phyloP scores from a whole-genome alignment of 2,329 filamentous ascomycete species.

The Intubia oerlemansii region DNA sequence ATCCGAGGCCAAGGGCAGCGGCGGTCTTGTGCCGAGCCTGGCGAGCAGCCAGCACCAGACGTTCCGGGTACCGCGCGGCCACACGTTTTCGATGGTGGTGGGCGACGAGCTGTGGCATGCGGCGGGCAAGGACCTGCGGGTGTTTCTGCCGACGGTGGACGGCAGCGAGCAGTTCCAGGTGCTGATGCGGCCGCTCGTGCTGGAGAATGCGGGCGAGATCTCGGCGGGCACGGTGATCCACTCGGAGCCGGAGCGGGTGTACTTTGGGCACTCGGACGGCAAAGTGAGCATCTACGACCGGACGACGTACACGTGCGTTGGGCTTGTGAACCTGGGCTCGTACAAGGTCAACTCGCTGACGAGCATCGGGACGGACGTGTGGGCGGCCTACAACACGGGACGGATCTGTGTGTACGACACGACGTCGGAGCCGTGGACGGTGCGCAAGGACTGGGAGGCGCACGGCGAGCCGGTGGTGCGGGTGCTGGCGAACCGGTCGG shows the following conservation, averaged over 20 bases:
- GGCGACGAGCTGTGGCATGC: slow-evolving; percentile 75
- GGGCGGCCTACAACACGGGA: slow-evolving; percentile 88
- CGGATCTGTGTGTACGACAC: slow-evolving; percentile 89
- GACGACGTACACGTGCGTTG: slow-evolving; percentile 54
- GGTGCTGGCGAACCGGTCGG: slow-evolving; percentile 57
- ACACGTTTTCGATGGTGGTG: slow-evolving; percentile 77
- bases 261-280: slow-evolving; percentile 81
- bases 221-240: slow-evolving; percentile 62
- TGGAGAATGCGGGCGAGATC: slow-evolving; percentile 63
- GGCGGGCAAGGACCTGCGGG: slow-evolving; percentile 63
- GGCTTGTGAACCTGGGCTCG: slow-evolving; percentile 64
- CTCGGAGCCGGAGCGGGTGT: slow-evolving; percentile 57
- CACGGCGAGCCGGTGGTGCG: slow-evolving; percentile 67
- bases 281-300: slow-evolving; percentile 87
- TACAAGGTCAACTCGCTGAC: slow-evolving; percentile 87
- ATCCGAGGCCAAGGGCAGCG: too few species aligned
- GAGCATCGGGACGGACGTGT: slow-evolving; percentile 63
- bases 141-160: slow-evolving; percentile 55
- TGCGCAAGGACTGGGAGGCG: slow-evolving; percentile 88
- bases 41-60: slow-evolving; percentile 48
- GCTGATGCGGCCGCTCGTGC: slow-evolving; percentile 45
- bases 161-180: slow-evolving; percentile 55
- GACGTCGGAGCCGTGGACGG: slow-evolving; percentile 58
- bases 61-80: slow-evolving; percentile 59
- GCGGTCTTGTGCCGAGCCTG: slow-evolving; percentile 48